Evolutionary conservation across 768 basidiomycete genomes (phyloP), one percentile per base, ranked within the genome.

Genomic region (Cytidiella melzeri): DNA sequence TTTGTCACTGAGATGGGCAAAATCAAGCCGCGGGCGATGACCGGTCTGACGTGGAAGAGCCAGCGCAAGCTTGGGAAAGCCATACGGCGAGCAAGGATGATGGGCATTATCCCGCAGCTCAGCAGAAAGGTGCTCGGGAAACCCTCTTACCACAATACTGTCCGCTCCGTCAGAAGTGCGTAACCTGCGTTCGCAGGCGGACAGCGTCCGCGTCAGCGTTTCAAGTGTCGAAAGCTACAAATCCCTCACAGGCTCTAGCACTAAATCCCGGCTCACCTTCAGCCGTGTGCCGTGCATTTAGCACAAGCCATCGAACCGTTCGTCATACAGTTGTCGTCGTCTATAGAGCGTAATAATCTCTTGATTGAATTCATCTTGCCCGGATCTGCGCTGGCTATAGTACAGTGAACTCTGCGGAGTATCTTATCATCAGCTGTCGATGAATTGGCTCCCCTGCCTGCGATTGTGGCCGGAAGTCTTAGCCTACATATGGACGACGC

Each of bases 11-110:
- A 81, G 41, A 87, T 93, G 82, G 84, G 87, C 45, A 90, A 86
- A 72, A 88, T 95, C 55, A 73, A 74, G 54, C 68, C 71, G n/a
- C 77, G 94, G 45, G 73, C 77, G 7, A 61, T 75, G 25, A 94
- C 90, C 0, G 69, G 74, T 5, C 71, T 97, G 40, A 92, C 92
- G 1, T 75, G 80, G 66, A 83, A 81, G 68, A 85, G 71, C 47
- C 94, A 96, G 64, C 76, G 90, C 39, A 73, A 74, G 52, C 57
- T 96, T 3, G 87, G 80, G 51, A 92, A 92, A 67, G 88, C 92
- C 39, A 84, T 96, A 50, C 81, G 87, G 40, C 73, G 94, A 51
- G 87, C 94, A 51, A 89, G 86, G 69, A 84, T 84, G 76, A 93
- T 95, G 88, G 94, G 94, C 36, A 62, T 91, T 49, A 79, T 95